Evolutionary conservation across 148 eudicot species (phyloP).

Genomic region (Spergularia marina): DNA sequence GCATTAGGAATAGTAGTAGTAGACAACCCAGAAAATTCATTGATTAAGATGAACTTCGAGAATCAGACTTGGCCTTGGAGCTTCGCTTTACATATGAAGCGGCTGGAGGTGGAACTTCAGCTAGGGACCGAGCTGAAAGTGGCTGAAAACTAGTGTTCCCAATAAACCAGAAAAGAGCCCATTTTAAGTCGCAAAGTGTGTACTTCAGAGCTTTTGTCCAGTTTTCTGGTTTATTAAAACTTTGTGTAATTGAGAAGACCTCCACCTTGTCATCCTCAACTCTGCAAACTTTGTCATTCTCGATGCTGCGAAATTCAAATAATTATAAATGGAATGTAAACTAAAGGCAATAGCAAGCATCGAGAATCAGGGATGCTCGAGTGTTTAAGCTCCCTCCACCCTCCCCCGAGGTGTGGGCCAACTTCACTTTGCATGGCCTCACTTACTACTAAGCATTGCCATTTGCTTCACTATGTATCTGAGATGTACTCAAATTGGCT

Average conservation of each 20-base stretch:
- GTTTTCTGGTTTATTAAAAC: constrained; percentile 90
- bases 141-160: constrained; percentile 95
- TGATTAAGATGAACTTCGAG: constrained; percentile 8
- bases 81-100: constrained; percentile 54
- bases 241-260: constrained; percentile 85
- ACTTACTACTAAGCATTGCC: not conserved
- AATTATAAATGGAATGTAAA: not conserved
- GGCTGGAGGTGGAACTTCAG: constrained; percentile 50
- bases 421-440: not conserved
- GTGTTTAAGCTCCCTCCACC: not conserved
- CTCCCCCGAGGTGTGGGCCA: not conserved
- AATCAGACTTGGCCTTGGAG: constrained; percentile 28
- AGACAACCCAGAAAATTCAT: constrained; percentile 6
- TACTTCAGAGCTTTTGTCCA: constrained; percentile 99
- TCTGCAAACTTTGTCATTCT: constrained; percentile 44
- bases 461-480: too few species aligned
- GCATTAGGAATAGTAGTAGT: not conserved
- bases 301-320: constrained; percentile 9
- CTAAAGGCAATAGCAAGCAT: not conserved
- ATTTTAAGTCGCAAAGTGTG: constrained; percentile 90
- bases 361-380: not conserved
- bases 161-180: constrained; percentile 98
- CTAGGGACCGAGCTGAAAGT: constrained; percentile 51
- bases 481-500: too few species aligned
- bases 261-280: constrained; percentile 86